phyloP scores from a whole-genome alignment of 2,329 filamentous ascomycete species.

The Cercospora berteroae region DNA sequence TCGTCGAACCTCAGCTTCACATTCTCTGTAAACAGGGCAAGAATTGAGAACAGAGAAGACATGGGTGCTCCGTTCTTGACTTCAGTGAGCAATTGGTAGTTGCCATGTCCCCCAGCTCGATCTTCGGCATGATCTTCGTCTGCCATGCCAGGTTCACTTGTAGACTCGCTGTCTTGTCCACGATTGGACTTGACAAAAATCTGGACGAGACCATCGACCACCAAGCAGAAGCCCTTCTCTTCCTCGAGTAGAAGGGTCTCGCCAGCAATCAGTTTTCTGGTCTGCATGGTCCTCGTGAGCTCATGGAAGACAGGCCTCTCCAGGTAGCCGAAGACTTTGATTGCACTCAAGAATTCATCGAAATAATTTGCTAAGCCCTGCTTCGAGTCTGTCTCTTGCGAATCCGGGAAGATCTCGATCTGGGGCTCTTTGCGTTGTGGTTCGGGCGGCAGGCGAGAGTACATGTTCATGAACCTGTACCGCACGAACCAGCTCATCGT shows the following conservation, averaged over 20 bases:
- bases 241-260: slow-evolving; percentile 95
- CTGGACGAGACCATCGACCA: slow-evolving; percentile 93
- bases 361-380: slow-evolving; percentile 92
- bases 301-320: slow-evolving; percentile 97
- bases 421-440: slow-evolving; percentile 94
- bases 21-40: slow-evolving; percentile 95
- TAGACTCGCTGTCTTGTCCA: slow-evolving; percentile 43
- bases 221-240: slow-evolving; percentile 95
- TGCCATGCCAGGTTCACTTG: slow-evolving; percentile 44
- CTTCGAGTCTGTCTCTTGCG: slow-evolving; percentile 85
- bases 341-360: slow-evolving; percentile 95
- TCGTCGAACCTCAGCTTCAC: slow-evolving; percentile 71
- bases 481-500: slow-evolving; percentile 89
- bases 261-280: slow-evolving; percentile 88
- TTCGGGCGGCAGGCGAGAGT: slow-evolving; percentile 87
- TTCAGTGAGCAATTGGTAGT: slow-evolving; percentile 92
- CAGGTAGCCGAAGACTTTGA: slow-evolving; percentile 97
- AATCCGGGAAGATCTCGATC: slow-evolving; percentile 90
- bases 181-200: slow-evolving; percentile 93
- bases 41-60: slow-evolving; percentile 96
- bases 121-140: slow-evolving; percentile 61
- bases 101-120: slow-evolving; percentile 67
- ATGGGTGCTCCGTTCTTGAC: slow-evolving; percentile 97
- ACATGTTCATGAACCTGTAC: slow-evolving; percentile 96
- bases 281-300: slow-evolving; percentile 96